Evolutionary conservation across 305 asterid genomes (phyloP).

Genomic region (Solanum hybrid): DNA sequence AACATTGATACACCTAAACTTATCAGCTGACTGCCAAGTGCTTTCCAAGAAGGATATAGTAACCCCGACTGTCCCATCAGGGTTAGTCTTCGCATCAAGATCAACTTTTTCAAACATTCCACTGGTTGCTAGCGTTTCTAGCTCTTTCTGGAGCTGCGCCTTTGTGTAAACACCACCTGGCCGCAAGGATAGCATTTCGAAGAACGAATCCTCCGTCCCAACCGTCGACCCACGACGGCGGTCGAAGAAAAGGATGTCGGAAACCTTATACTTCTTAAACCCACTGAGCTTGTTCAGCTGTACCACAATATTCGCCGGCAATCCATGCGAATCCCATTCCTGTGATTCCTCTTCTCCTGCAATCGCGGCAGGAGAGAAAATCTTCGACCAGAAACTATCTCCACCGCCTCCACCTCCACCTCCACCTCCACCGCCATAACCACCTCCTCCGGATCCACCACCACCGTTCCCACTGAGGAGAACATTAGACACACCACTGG

Average conservation of each 20-base stretch:
- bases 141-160: constrained; percentile 81
- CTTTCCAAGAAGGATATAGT: constrained; percentile 68
- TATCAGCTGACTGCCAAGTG: constrained; percentile 82
- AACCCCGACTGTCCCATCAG: constrained; percentile 65
- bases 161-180: constrained; percentile 86
- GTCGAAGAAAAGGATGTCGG: constrained; percentile 64
- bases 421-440: constrained; percentile 46
- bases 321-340: constrained; percentile 87
- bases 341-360: constrained; percentile 76
- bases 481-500: constrained; percentile 25
- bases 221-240: constrained; percentile 38
- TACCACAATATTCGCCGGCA: constrained; percentile 71
- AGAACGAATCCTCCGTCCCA: constrained; percentile 80
- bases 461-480: constrained; percentile 25
- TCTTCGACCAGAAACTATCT: constrained; percentile 48
- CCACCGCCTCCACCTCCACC: constrained; percentile 29
- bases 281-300: constrained; percentile 82
- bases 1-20: constrained; percentile 76
- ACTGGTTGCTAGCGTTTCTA: constrained; percentile 71
- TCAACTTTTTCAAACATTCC: constrained; percentile 95
- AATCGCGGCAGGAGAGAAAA: constrained; percentile 43
- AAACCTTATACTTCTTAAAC: constrained; percentile 73
- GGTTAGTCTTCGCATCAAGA: constrained; percentile 70
- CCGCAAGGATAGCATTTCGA: constrained; percentile 82
- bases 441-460: constrained; percentile 18